Percentiles rank a stretch among this genome's conserved stretches.
phyloP scores from a whole-genome alignment of 164 flowering plant genomes.

The Annona squamosa region DNA sequence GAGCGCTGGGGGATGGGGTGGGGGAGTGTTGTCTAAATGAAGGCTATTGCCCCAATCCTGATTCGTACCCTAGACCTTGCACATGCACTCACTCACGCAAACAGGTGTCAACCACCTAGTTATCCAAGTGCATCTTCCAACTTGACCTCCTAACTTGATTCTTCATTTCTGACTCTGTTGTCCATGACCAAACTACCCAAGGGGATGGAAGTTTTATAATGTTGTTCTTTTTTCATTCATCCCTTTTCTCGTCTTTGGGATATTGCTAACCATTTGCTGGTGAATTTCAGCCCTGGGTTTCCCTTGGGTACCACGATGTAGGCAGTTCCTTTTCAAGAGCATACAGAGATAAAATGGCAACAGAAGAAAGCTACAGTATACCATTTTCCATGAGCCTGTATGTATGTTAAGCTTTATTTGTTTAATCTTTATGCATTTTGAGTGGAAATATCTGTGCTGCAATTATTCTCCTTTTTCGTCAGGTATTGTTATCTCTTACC shows the following conservation, averaged over 20 bases:
- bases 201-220: no score
- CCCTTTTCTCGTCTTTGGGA: neutral
- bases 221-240: neutral
- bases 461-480: neutral
- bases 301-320: slow-evolving; percentile 54
- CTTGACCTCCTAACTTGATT: no score
- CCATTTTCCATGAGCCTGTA: slow-evolving; percentile 68
- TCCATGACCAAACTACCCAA: no score
- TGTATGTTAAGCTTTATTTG: slow-evolving; percentile 11
- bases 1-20: no score
- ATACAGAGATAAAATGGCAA: slow-evolving; percentile 48
- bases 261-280: neutral
- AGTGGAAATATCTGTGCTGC: neutral
- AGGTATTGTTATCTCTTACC: neutral
- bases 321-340: slow-evolving; percentile 34
- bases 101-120: no score
- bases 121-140: no score
- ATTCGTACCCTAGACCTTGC: no score
- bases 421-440: neutral
- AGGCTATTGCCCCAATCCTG: no score
- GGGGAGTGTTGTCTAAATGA: no score
- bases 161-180: no score
- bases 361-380: slow-evolving; percentile 34
- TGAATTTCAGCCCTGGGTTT: slow-evolving; percentile 48
- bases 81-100: no score